Base-by-base conservation (phyloP, 441 rosid species). In the Erysimum cheiri region DNA sequence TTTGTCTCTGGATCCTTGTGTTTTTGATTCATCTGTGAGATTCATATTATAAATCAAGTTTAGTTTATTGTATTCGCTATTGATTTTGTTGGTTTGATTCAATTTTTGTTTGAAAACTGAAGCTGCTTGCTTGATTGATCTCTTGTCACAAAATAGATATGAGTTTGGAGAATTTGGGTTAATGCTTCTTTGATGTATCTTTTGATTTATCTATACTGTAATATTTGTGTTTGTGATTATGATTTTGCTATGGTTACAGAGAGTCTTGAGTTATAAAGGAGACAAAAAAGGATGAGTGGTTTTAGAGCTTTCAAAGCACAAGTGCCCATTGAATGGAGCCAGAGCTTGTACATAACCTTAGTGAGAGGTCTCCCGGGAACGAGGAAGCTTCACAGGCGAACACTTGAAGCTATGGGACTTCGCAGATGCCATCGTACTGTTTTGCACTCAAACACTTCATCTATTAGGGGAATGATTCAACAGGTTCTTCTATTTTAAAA, bases 281-380 rank as follows among this genome's bases (percentile, higher is more conserved):
- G 35, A 36, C 17, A 31, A 10, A 6, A 19, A 41, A 62, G 7
- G 31, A 76, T 76, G 79, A 76, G 68, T 76, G 79, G 75, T 19
- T 76, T 76, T 46, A 70, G 79, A 73, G 93, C 96, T 52, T 87
- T 86, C 76, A 92, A 92, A 88, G 83, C 97, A 10, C 80, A 82
- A 32, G 89, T 82, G 11, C 96, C 96, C 4, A 78, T 92, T 52
- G 73, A 83, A 24, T 88, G 97, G 94, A 90, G 99, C 79, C 80
- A 89, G 53, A 86, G 85, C 46, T 82, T 94, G 32, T 94, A 85
- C 67, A 85, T 92, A 72, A 92, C 97, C 65, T 79, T 90, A 73
- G 98, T 87, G 57, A 88, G 97, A 71, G 99, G 98, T 67, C 82
- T 90, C 55, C 98, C 97, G 0, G 99, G 98, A 50, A 95, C 98